These are phyloP conservation scores for Fusarium sp. DNA, from an alignment of 2,329 filamentous ascomycete species.

Conservation along the genomic window DNA sequence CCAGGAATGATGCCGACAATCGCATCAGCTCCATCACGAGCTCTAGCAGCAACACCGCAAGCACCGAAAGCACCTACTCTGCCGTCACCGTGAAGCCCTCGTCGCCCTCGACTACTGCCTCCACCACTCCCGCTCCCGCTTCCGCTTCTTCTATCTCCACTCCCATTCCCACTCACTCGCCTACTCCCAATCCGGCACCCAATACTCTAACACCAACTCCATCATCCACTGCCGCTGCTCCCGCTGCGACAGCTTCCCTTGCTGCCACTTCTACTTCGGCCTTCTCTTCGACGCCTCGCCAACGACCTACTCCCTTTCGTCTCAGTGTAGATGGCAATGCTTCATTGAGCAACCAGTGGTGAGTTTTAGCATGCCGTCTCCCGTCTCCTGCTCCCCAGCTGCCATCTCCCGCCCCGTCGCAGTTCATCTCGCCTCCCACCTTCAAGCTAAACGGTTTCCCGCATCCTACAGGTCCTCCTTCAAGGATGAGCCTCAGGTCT, in stretches of 20 bases:
- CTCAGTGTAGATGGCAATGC: constrained; percentile 47
- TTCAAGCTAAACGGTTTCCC: constrained; percentile 42
- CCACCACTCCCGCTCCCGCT: constrained; percentile 54
- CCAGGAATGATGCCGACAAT: constrained; percentile 74
- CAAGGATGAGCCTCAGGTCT: constrained; percentile 63
- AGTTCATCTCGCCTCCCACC: constrained; percentile 35
- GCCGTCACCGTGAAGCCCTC: constrained; percentile 73
- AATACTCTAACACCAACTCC: constrained; percentile 38
- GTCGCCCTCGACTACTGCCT: constrained; percentile 47
- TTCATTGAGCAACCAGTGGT: constrained; percentile 48
- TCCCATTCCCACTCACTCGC: constrained; percentile 51
- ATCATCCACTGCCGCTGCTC: constrained; percentile 38
- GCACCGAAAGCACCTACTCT: constrained; percentile 76
- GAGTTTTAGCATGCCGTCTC: constrained; percentile 41
- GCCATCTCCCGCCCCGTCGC: constrained; percentile 36
- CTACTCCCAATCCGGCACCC: constrained; percentile 45
- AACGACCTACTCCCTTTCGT: constrained; percentile 36
- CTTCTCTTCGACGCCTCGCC: constrained; percentile 39
- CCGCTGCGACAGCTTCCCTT: constrained; percentile 38
- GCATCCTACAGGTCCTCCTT: constrained; percentile 46
- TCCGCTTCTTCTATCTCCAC: constrained; percentile 52
- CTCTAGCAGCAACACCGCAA: constrained; percentile 61
- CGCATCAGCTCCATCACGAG: constrained; percentile 67
- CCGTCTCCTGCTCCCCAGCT: constrained; percentile 34
- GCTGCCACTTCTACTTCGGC: constrained; percentile 28